A percentile compares a stretch with the other conserved stretches of the same genome.
Conservation (phyloP, 805 yeast genomes). For the Sugiyamaella chiloensis region DNA sequence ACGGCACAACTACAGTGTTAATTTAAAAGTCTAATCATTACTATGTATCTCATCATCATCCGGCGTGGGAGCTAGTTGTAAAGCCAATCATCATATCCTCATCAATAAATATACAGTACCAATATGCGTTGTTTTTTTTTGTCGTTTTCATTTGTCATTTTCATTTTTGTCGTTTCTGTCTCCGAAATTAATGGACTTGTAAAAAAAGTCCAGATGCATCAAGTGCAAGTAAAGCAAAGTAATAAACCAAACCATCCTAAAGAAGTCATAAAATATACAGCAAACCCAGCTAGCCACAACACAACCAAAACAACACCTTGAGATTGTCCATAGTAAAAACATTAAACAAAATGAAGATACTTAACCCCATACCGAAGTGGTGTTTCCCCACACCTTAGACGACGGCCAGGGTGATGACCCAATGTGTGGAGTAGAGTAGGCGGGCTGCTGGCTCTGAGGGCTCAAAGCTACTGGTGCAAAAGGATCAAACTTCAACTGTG, state of each 20-base stretch:
- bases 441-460: neutral
- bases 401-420: conserved; percentile 18
- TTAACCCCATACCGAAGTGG: conserved; percentile 25
- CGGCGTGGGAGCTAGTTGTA: too few species aligned
- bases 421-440: conserved; percentile 1
- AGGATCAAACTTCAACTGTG: conserved; percentile 22
- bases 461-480: conserved; percentile 18
- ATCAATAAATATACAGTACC: conserved; percentile 4
- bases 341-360: too few species aligned
- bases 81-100: too few species aligned
- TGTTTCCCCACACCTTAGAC: conserved; percentile 20
- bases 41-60: too few species aligned
- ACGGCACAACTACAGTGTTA: too few species aligned
- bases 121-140: conserved; percentile 18
- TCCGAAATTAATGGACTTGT: too few species aligned
- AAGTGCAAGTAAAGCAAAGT: conserved; percentile 2
- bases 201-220: neutral
- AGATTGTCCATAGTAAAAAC: too few species aligned
- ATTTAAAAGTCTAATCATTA: too few species aligned
- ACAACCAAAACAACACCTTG: neutral
- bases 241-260: conserved; percentile 5
- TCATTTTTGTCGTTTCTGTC: neutral
- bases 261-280: neutral
- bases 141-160: conserved; percentile 2
- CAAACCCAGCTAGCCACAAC: neutral